These are phyloP conservation scores for Aspergillus unguis DNA, from an alignment of 2,329 filamentous ascomycete species.

Conservation along the genomic window DNA sequence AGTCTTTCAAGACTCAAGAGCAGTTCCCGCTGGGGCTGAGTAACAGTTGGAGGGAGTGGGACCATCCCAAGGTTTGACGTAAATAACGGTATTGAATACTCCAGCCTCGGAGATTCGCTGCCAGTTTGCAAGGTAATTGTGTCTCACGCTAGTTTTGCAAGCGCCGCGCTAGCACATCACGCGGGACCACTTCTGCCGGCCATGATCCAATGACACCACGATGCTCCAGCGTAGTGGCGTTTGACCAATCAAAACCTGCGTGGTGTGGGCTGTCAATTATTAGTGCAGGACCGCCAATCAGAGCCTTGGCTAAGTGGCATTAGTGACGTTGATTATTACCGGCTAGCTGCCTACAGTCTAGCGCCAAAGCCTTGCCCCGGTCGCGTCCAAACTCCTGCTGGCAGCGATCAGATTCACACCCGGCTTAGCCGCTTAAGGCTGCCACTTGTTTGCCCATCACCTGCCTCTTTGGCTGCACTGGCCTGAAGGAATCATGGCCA, in stretches of 20 bases:
- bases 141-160: slow-evolving; percentile 12
- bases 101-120: not conserved
- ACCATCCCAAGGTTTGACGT: slow-evolving; percentile 1
- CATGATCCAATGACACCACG: too few relatives aligned
- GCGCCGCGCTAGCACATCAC: slow-evolving; percentile 18
- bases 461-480: not conserved
- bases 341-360: not conserved
- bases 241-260: slow-evolving; percentile 15
- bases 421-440: slow-evolving; percentile 7
- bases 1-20: slow-evolving; percentile 2
- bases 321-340: not conserved
- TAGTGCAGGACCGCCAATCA: slow-evolving; percentile 10
- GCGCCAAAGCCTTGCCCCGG: slow-evolving; percentile 1
- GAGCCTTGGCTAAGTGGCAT: not conserved
- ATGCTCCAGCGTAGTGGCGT: slow-evolving; percentile 16
- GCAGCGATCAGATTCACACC: slow-evolving; percentile 5
- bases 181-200: not conserved
- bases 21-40: slow-evolving; percentile 26
- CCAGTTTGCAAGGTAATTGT: slow-evolving; percentile 8
- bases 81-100: not conserved
- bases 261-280: slow-evolving; percentile 12
- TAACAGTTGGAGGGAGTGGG: slow-evolving; percentile 6
- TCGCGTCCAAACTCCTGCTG: slow-evolving; percentile 11
- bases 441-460: slow-evolving; percentile 6
- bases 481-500: slow-evolving; percentile 1